Base-by-base conservation (phyloP, 257 asterid genomes). In the Jasminum sambac region DNA sequence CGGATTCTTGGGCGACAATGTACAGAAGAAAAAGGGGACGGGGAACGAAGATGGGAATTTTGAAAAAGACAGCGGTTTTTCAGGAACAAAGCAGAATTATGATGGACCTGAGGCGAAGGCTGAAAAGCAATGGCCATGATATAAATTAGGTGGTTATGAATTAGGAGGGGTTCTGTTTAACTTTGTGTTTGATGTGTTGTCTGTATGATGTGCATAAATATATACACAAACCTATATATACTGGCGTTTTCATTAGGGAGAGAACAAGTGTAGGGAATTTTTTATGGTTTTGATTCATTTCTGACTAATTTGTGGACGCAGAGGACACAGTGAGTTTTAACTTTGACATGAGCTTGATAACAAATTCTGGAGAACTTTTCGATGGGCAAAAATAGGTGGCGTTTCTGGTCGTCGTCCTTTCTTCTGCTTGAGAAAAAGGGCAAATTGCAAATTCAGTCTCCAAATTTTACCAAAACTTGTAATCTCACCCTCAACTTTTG, bases 161-260 rank as follows among this genome's bases (percentile, higher is more conserved):
- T 75, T 70, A 66, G 19, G 78, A 58, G 46, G 79, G 71, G 25
- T 58, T 74, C 74, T 69, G 21, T 70, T 77, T 58, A 39, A 67
- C 16, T 65, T 70, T 69, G 21, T 64, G 4, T 12, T 69, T 13
- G 77, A 78, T 16, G 84, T 21, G 66, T 48, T 73, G 63, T 48
- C 36, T 73, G 74, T 43, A 77, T 37, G 64, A 64, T 23, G 74
- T 59, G 61, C 82, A 88, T 17, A 77, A 40, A 71, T 82, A 88
- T 0, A 81, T 1, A 36, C 80, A 76, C 46, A 87, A 59, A 44
- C 86, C 88, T 69, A 86, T 70, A 69, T 88, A 93, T 59, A 90
- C 61, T 0, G 97, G 98, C 5, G 87, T 46, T 82, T 90, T 90
- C 68, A 87, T 21, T 21, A 87, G 40, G 12, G 86, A 81, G 42